Base-by-base conservation (phyloP, 257 asterid genomes). In the Solanum megistacrolobum region DNA sequence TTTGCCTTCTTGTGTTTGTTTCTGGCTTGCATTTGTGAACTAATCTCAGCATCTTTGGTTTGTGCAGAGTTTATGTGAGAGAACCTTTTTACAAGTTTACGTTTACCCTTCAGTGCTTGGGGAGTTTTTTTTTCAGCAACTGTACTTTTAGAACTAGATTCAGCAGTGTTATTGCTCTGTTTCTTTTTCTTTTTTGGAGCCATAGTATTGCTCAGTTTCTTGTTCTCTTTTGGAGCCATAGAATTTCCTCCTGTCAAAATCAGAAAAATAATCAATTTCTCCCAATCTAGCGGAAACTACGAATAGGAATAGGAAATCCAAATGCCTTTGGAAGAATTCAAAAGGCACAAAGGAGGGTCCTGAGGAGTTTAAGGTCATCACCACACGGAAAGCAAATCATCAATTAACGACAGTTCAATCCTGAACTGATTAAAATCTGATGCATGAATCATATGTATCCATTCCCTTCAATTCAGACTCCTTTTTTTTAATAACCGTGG, bases 211-310 rank as follows among this genome's bases (percentile, higher is more conserved):
- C 85, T 75, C 75, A 86, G 91, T 38, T 20, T 75, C 91, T 86
- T 73, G 29, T 89, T 90, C 83, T 79, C 89, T 86, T 79, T 83
- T 14, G 73, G 69, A 74, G 91, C 91, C 95, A 96, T 94, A 41
- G 58, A 73, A 84, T 84, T 85, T 88, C 86, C 66, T 65, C 85
- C 85, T 81, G 85, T 81, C 41, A 81, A 81, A 81, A 5, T 81
- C 39, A 5, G 39, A 43, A 43, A 79, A 81, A 46, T 66, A 46
- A 46, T 81, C 39, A 81, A 29, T 14, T 81, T 31, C 39, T 81
- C 68, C 39, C 29, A 27, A 81, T 16, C 85, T 81, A 18, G 18
- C 29, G 4, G 27, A 46, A 43, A 29, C 27, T 29, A 81, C 2
- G 38, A 43, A 46, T 31, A 81, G 85, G 66, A 81, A 48, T 27